Base-by-base conservation (phyloP, 495 filamentous ascomycete species). In the Penicillium herquei region DNA sequence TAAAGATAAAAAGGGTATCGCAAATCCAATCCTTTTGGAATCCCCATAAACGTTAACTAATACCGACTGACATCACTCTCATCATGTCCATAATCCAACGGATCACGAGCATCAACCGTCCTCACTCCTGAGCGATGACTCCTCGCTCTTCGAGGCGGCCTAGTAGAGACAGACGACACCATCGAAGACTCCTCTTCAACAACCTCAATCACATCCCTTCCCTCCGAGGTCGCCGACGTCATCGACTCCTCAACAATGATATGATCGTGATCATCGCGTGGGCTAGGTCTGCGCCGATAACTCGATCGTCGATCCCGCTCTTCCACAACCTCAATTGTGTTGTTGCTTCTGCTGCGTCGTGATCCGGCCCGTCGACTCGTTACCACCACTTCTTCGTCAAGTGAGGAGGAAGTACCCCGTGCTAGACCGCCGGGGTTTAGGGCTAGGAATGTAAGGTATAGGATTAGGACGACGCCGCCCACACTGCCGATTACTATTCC, bases 401-500 rank as follows among this genome's bases (percentile, higher is more conserved):
- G 49, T 10, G 59, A 49, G 44, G 59, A 48, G 14, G 54, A 52
- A 1, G 63, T 62, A 12, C 58, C 57, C 30, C 69, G 64, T 8
- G 64, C 63, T 3, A 64, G 44, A 1, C 65, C 69, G 35, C 71
- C 70, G 3, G 79, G 78, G n/a, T 81, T 69, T 59, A 90, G 70
- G 53, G 81, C 84, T 18, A 81, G 81, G 71, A 88, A 92, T 62
- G 95, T 67, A 0, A 94, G 77, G 76, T 84, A 91, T 35, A 94
- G 76, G 32, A 92, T 51, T 3, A 96, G 76, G 13, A 93, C 63
- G 74, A 96, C 92, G 51, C 87, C 91, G n/a, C 75, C 82, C n/a
- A 96, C 85, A 45, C 82, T 80, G 59, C 92, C 92, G 33, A 96
- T 81, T 21, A 91, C 84, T 50, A 95, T 93, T 56, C 91, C 92